Conservation (phyloP, 2,329 filamentous ascomycete species). For the Phoma sp. region DNA sequence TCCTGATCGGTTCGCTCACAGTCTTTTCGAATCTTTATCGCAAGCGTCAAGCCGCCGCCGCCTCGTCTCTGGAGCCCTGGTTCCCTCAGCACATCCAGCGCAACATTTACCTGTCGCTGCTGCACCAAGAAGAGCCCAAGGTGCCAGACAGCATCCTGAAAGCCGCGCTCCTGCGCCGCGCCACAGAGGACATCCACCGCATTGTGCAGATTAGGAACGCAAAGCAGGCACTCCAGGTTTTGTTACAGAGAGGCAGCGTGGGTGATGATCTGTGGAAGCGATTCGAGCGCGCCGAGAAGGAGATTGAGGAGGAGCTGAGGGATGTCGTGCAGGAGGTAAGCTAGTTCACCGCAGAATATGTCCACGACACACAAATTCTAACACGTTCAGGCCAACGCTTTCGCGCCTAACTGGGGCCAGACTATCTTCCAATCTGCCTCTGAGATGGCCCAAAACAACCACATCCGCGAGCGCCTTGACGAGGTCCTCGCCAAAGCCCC, state of each 20-base stretch:
- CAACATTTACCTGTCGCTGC: slow-evolving; percentile 90
- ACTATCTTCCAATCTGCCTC: slow-evolving; percentile 97
- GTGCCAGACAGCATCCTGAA: slow-evolving; percentile 86
- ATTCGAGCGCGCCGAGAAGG: slow-evolving; percentile 90
- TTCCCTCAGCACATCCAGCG: slow-evolving; percentile 89
- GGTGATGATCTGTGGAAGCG: slow-evolving; percentile 96
- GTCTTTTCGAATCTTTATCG: slow-evolving; percentile 94
- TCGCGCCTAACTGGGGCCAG: slow-evolving; percentile 87
- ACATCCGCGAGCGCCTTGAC: slow-evolving; percentile 74
- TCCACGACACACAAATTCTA: background rate
- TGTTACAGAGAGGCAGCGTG: slow-evolving; percentile 89
- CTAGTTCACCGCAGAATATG: background rate
- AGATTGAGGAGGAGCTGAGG: slow-evolving; percentile 93
- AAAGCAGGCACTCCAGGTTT: slow-evolving; percentile 82
- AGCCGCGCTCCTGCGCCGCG: slow-evolving; percentile 85
- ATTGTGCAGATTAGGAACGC: slow-evolving; percentile 87
- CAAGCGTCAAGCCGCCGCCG: slow-evolving; percentile 81
- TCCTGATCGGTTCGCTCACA: slow-evolving; percentile 85
- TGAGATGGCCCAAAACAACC: slow-evolving; percentile 87
- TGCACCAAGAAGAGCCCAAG: slow-evolving; percentile 75
- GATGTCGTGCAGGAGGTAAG: slow-evolving; percentile 91
- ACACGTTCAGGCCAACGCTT: slow-evolving; percentile 78
- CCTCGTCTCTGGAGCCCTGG: slow-evolving; percentile 89
- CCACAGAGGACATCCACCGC: slow-evolving; percentile 89
- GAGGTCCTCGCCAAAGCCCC: slow-evolving; percentile 74